phyloP scores from a whole-genome alignment of 768 basidiomycete species.

The Leccinum olivaceopallidum region DNA sequence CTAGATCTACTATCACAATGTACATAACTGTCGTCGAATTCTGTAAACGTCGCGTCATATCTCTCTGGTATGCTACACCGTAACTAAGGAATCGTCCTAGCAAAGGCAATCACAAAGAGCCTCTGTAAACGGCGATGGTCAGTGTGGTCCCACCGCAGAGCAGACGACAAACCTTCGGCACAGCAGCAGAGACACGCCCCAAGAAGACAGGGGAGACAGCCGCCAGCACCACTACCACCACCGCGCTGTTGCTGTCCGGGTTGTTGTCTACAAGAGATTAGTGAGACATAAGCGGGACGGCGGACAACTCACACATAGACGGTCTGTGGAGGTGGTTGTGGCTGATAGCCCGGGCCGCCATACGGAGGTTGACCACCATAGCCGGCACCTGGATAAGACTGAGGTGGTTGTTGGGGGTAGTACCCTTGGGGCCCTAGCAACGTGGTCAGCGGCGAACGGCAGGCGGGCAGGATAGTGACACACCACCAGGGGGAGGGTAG shows the following conservation, averaged over 20 bases:
- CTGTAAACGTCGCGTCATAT: conserved; percentile 10
- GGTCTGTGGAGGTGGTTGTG: conserved; percentile 76
- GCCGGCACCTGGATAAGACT: conserved; percentile 60
- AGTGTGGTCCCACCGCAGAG: conserved; percentile 26
- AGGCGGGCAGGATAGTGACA: conserved; percentile 11
- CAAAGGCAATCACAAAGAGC: conserved; percentile 72
- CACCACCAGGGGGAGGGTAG: conserved; percentile 54
- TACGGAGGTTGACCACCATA: conserved; percentile 34
- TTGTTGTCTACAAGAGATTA: conserved; percentile 40
- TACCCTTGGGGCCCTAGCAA: conserved; percentile 58
- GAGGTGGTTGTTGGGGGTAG: conserved; percentile 73
- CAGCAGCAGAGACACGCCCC: conserved; percentile 52
- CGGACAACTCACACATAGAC: conserved; percentile 68
- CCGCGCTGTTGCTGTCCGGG: conserved; percentile 36
- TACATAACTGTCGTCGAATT: conserved; percentile 22
- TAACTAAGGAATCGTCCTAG: conserved; percentile 20
- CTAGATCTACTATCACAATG: conserved; percentile 10
- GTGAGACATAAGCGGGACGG: not conserved
- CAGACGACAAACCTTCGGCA: conserved; percentile 42
- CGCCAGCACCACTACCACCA: conserved; percentile 27
- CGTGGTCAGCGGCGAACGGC: conserved; percentile 32
- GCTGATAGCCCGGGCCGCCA: conserved; percentile 41
- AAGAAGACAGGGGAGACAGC: conserved; percentile 50
- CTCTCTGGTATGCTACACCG: conserved; percentile 19
- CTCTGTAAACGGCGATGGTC: conserved; percentile 44